Base-by-base conservation (phyloP, 805 yeast species). In the Yamadazyma paraphyllophila region DNA sequence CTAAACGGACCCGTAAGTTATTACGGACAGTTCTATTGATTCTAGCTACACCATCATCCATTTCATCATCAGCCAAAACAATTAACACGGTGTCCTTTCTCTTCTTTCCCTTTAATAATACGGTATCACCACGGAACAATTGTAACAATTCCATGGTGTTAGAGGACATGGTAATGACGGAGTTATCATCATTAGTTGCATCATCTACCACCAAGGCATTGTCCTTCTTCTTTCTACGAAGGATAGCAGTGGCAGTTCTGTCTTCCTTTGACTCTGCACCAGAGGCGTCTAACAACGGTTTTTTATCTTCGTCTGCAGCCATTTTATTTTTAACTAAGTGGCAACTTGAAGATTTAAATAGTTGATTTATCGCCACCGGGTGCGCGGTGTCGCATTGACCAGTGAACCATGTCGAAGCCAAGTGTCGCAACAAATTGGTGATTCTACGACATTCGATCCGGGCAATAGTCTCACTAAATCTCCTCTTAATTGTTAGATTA, bases 91-190 rank as follows among this genome's bases (percentile, higher is more conserved):
- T 94, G 62, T 94, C 99, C 67, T 86, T 91, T 74, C 99, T 83
- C 81, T 89, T 94, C 77, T 94, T 94, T 61, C 99, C 99, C 73
- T 91, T 92, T 56, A 94, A 96, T 50, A 90, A 75, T 15, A 94
- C 98, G 30, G 98, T 94, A 64, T 94, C 99, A 58, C 99, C 99
- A 53, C 98, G 83, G 80, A 94, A 94, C 65, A 94, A 78, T 68
- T 94, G 96, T 50, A 94, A 76, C 60, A 85, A 77, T 63, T 94
- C 99, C 96, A 94, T 88, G 13, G 98, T 94, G 66, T 85, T 85
- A 13, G 96, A 87, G 30, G 95, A 85, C 85, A 94, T 88, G 42
- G 97, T 86, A 65, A 94, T 88, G 53, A 92, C 95, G 25, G 98
- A 90, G 71, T 94, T 94, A 68, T 94, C 99, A 67, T 94, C 99